Base-by-base conservation (phyloP, 306 rosid genomes). In the Cucumis cinereus region DNA sequence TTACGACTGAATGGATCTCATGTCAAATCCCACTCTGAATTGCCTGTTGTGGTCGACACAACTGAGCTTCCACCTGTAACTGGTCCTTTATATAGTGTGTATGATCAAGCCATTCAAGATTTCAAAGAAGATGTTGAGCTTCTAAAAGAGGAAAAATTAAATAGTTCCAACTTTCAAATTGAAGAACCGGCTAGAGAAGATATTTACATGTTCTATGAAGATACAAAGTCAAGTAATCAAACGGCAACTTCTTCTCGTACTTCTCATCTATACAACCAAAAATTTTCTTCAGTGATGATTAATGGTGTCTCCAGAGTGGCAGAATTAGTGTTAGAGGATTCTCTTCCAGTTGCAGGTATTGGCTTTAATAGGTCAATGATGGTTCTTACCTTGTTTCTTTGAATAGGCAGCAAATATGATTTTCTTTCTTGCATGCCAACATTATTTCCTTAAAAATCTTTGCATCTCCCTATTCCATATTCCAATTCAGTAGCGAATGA, bases 121-220 rank as follows among this genome's bases (percentile, higher is more conserved):
- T 33, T 61, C 28, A 24, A 85, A 75, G 84, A 80, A 73, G 89
- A 85, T 38, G 73, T 10, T 59, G 85, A 85, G 60, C 78, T 74
- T 73, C 77, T 70, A 74, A 74, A 77, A 73, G 81, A 61, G 59
- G 83, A 74, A 35, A 74, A 81, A 72, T 24, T 77, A 55, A 75
- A 83, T 60, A 87, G 74, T 68, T 74, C 49, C 33, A 63, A 72
- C 73, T 62, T 68, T 60, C 47, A 83, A 70, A 59, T 77, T 77
- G 89, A 85, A 70, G 95, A 87, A 81, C 73, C 90, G 4, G 86
- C 13, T 1, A 92, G 96, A 82, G 84, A 92, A 70, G 95, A 87
- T 81, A 88, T 94, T 78, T 86, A 94, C 88, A 86, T 83, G 89
- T 90, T 94, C 80, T 94, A 89, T 77, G 85, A 87, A 79, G 84